A percentile compares a stretch with the other conserved stretches of the same genome.
phyloP scores from a whole-genome alignment of 208 protist species.

The Acanthamoeba sp. region DNA sequence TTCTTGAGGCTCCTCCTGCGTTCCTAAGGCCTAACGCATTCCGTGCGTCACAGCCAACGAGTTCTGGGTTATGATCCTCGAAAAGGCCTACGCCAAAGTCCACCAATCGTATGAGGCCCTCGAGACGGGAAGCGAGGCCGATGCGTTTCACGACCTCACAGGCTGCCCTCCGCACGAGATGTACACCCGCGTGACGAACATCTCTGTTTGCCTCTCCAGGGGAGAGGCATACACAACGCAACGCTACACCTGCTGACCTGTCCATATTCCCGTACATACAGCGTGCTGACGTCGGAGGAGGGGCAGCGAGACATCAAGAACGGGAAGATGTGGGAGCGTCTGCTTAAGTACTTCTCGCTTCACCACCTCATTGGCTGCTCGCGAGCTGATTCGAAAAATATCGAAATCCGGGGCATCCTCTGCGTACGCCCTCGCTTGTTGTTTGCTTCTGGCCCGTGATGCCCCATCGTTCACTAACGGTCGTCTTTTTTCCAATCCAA shows the following conservation, averaged over 20 bases:
- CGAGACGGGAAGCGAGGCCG: slow-evolving; percentile 60
- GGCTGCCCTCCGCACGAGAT: slow-evolving; percentile 65
- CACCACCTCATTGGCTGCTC: slow-evolving; percentile 50
- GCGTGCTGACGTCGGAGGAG: slow-evolving; percentile 32
- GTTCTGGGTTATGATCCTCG: slow-evolving; percentile 83
- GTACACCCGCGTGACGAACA: too few species aligned
- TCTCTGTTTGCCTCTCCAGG: not conserved
- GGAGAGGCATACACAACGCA: not conserved
- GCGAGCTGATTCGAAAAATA: slow-evolving; percentile 1
- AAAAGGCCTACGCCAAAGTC: slow-evolving; percentile 85
- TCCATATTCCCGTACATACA: not conserved
- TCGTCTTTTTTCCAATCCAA: not conserved
- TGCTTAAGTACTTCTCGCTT: slow-evolving; percentile 53
- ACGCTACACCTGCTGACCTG: not conserved
- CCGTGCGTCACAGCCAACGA: slow-evolving; percentile 69
- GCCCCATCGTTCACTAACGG: not conserved
- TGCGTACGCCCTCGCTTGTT: not conserved
- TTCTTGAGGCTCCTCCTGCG: not conserved
- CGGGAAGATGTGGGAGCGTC: slow-evolving; percentile 59
- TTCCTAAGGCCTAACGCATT: not conserved
- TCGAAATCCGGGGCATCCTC: slow-evolving; percentile 27
- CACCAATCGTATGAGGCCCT: slow-evolving; percentile 78
- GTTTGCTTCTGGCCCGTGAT: too few species aligned
- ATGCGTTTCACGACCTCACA: slow-evolving; percentile 78
- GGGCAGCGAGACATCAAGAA: slow-evolving; percentile 63